Evolutionary conservation across 495 filamentous ascomycete species (phyloP).

Genomic region (Glonium stellatum): DNA sequence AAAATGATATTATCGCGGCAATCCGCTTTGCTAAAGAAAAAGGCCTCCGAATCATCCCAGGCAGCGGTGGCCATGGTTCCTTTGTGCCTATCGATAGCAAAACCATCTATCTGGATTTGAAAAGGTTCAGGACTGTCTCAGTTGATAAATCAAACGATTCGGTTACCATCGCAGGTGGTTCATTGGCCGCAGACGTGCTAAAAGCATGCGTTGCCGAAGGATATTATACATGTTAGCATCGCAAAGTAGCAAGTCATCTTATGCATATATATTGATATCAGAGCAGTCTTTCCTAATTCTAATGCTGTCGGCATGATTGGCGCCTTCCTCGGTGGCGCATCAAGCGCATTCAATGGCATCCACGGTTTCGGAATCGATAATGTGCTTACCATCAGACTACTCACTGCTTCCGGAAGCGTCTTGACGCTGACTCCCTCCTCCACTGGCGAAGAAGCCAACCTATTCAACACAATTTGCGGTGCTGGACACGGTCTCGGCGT

Average conservation of each 20-base stretch:
- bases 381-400: constrained; percentile 4
- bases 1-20: constrained; percentile 8
- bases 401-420: not conserved
- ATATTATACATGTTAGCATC: constrained; percentile 8
- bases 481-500: constrained; percentile 18
- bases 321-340: constrained; percentile 9
- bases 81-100: constrained; percentile 13
- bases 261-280: not conserved
- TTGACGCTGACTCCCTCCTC: not conserved
- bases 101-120: constrained; percentile 17
- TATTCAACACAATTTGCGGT: constrained; percentile 14
- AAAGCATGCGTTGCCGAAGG: constrained; percentile 5
- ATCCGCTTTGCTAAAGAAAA: constrained; percentile 8
- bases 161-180: constrained; percentile 10
- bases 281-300: not conserved
- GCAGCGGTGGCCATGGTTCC: constrained; percentile 7
- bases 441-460: constrained; percentile 1
- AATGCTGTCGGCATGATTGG: constrained; percentile 15
- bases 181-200: constrained; percentile 4
- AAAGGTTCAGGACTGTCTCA: constrained; percentile 2
- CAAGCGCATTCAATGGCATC: not conserved
- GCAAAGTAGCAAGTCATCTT: not conserved
- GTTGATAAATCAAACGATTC: constrained; percentile 6
- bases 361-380: constrained; percentile 19
- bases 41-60: constrained; percentile 9